Evolutionary conservation across 306 rosid genomes (phyloP).

Genomic region (Casuarina glauca): DNA sequence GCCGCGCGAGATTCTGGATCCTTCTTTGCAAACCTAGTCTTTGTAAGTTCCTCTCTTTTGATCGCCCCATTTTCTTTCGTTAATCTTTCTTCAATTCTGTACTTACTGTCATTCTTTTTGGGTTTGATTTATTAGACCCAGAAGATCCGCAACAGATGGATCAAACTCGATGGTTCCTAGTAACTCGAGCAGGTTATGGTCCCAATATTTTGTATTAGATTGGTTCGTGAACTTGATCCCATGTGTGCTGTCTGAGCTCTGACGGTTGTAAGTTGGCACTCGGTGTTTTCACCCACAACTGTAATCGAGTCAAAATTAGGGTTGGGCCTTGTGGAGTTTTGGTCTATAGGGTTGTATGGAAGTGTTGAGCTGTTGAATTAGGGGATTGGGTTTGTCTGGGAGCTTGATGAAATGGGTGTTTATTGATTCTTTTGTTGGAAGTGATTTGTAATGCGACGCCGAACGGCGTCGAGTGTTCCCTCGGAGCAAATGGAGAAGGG

Average conservation of each 20-base stretch:
- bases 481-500: slow-evolving; percentile 76
- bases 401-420: slow-evolving; percentile 20
- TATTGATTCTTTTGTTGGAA: slow-evolving; percentile 24
- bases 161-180: slow-evolving; percentile 14
- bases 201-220: not conserved
- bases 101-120: not conserved
- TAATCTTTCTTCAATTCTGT: not conserved
- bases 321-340: slow-evolving; percentile 12
- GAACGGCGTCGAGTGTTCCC: slow-evolving; percentile 50
- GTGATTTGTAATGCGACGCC: slow-evolving; percentile 68
- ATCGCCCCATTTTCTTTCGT: not conserved
- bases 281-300: not conserved
- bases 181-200: slow-evolving; percentile 11
- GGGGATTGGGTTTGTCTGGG: slow-evolving; percentile 15
- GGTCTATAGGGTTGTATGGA: not conserved
- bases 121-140: slow-evolving; percentile 15
- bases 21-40: slow-evolving; percentile 18
- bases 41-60: slow-evolving; percentile 19
- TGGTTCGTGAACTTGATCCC: slow-evolving; percentile 1
- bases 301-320: not conserved
- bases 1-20: slow-evolving; percentile 27
- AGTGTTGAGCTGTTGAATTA: not conserved
- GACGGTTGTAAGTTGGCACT: not conserved
- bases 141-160: slow-evolving; percentile 14
- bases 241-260: not conserved